A percentile compares a stretch with the other conserved stretches of the same genome.
These are phyloP conservation scores for Ascochyta pisi DNA, from an alignment of 2,329 filamentous ascomycete species.

Conservation along the genomic window DNA sequence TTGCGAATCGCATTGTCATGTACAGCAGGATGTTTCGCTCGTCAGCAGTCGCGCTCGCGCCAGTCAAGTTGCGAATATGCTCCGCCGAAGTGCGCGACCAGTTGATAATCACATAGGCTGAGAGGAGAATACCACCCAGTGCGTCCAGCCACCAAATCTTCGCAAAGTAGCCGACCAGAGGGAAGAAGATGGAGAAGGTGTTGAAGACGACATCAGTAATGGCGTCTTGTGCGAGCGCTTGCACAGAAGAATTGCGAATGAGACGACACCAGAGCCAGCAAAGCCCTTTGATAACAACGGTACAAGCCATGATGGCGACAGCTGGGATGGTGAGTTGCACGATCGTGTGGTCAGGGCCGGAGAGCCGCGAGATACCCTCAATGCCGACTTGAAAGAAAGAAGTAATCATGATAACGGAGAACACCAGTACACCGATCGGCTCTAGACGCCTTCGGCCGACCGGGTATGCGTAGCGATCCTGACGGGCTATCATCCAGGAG, in stretches of 20 bases:
- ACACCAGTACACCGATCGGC: slow-evolving; percentile 79
- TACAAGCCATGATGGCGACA: slow-evolving; percentile 79
- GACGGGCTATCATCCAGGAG: slow-evolving; percentile 74
- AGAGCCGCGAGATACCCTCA: slow-evolving; percentile 71
- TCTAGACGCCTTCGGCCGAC: slow-evolving; percentile 79
- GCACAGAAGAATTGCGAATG: slow-evolving; percentile 84
- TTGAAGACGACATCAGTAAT: slow-evolving; percentile 88
- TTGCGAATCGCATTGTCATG: slow-evolving; percentile 91
- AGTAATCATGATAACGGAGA: slow-evolving; percentile 85
- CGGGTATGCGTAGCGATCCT: slow-evolving; percentile 78
- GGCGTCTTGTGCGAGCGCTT: slow-evolving; percentile 74
- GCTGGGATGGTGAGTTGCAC: slow-evolving; percentile 77
- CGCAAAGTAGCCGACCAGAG: slow-evolving; percentile 78
- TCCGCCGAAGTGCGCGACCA: slow-evolving; percentile 76
- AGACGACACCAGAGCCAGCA: slow-evolving; percentile 90
- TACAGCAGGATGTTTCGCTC: slow-evolving; percentile 87
- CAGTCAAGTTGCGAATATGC: slow-evolving; percentile 82
- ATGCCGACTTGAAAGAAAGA: slow-evolving; percentile 81
- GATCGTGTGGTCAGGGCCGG: slow-evolving; percentile 66
- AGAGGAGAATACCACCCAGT: slow-evolving; percentile 79
- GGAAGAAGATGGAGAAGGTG: slow-evolving; percentile 85
- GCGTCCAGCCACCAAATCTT: slow-evolving; percentile 84
- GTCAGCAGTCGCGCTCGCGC: slow-evolving; percentile 78
- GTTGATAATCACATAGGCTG: slow-evolving; percentile 77
- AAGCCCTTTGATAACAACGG: slow-evolving; percentile 79